phyloP scores from a whole-genome alignment of 2,329 filamentous ascomycete genomes.

The Cercospora brassicicola region DNA sequence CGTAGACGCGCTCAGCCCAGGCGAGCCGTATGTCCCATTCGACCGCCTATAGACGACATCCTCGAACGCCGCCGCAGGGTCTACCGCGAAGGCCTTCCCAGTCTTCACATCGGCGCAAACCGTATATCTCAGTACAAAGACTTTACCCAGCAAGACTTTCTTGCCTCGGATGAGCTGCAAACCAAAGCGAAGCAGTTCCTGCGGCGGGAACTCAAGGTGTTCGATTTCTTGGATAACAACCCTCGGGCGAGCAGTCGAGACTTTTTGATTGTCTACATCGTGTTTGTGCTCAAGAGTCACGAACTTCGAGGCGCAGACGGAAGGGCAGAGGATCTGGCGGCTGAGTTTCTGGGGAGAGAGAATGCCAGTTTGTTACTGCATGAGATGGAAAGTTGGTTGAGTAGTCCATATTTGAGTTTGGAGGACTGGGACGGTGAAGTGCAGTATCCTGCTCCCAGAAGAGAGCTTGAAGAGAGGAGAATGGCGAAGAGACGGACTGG shows the following conservation, averaged over 20 bases:
- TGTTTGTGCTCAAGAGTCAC: slow-evolving; percentile 78
- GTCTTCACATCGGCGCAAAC: slow-evolving; percentile 80
- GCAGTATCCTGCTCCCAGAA: slow-evolving; percentile 58
- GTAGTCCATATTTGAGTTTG: slow-evolving; percentile 72
- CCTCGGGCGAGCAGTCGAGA: slow-evolving; percentile 49
- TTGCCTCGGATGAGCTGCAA: slow-evolving; percentile 64
- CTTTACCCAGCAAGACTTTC: slow-evolving; percentile 67
- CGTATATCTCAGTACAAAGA: slow-evolving; percentile 73
- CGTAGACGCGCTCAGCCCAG: slow-evolving; percentile 6
- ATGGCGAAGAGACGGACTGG: background rate
- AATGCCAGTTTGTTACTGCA: slow-evolving; percentile 77
- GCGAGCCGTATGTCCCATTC: background rate
- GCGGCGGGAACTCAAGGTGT: slow-evolving; percentile 79
- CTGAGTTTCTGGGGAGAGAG: slow-evolving; percentile 73
- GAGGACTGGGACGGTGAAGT: slow-evolving; percentile 78
- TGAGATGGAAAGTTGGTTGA: slow-evolving; percentile 77
- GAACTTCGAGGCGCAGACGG: slow-evolving; percentile 78
- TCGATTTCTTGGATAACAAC: slow-evolving; percentile 63
- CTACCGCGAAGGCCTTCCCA: slow-evolving; percentile 71
- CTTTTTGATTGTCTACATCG: slow-evolving; percentile 80
- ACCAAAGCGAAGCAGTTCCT: slow-evolving; percentile 79
- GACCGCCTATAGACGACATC: slow-evolving; percentile 34
- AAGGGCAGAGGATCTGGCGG: slow-evolving; percentile 74
- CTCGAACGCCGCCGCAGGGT: slow-evolving; percentile 67
- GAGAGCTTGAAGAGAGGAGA: background rate